These are phyloP conservation scores for Aspergillus hiratsukae DNA, from an alignment of 2,329 filamentous ascomycete genomes.

Conservation along the genomic window DNA sequence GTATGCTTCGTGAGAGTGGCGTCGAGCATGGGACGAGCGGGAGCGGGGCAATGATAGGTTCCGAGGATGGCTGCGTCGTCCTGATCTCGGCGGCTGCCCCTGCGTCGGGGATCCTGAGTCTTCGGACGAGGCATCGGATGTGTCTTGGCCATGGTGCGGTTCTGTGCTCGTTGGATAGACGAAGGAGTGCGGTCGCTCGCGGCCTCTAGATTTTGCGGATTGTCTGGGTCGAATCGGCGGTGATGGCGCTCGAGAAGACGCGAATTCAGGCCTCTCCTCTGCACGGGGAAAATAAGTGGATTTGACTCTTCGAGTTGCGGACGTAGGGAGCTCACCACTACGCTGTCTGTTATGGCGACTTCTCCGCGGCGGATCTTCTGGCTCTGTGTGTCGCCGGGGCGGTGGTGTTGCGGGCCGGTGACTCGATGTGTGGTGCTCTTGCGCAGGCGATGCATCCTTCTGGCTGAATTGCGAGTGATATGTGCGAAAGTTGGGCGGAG, in stretches of 20 bases:
- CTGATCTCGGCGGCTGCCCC: conserved; percentile 9
- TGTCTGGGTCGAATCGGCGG: conserved; percentile 21
- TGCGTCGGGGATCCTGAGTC: conserved; percentile 16
- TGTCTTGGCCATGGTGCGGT: neutral
- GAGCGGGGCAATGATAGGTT: conserved; percentile 26
- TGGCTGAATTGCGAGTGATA: conserved; percentile 29
- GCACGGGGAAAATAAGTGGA: conserved; percentile 15
- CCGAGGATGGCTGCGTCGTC: conserved; percentile 10
- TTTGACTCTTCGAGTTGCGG: conserved; percentile 16
- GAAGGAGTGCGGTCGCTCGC: conserved; percentile 16
- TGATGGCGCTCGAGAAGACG: conserved; percentile 25
- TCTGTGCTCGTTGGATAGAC: conserved; percentile 15
- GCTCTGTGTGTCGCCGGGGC: conserved; percentile 14
- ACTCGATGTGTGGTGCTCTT: conserved; percentile 17
- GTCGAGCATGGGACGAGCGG: conserved; percentile 20
- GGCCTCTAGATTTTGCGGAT: conserved; percentile 16
- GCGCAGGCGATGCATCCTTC: conserved; percentile 25
- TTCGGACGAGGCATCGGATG: conserved; percentile 14
- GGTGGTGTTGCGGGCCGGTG: conserved; percentile 13
- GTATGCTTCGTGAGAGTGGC: conserved; percentile 37
- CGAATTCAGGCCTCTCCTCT: conserved; percentile 13
- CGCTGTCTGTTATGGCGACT: conserved; percentile 21
- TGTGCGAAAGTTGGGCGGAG: conserved; percentile 27
- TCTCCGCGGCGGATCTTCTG: conserved; percentile 16
- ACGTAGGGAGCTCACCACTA: conserved; percentile 18